A percentile compares a stretch with the other conserved stretches of the same genome.
These are phyloP conservation scores for Chlamydomonas reinhardtii DNA, from an alignment of 163 green algal genomes.

Conservation along the genomic window DNA sequence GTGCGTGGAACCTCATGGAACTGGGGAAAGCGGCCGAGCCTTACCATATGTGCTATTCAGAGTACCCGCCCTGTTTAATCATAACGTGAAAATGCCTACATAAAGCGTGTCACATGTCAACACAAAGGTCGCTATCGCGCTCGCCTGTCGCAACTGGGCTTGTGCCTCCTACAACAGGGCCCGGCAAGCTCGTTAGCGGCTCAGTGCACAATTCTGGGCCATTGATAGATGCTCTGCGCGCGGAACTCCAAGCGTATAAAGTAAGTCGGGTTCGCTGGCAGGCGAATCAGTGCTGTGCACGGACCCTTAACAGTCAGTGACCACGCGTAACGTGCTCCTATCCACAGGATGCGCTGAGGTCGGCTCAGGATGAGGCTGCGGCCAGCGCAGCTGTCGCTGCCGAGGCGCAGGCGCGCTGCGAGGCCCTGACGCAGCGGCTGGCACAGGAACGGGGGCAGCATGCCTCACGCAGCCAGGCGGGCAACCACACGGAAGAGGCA, in stretches of 20 bases:
- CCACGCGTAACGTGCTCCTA: not conserved
- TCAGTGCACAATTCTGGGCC: not conserved
- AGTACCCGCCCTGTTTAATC: too few relatives aligned
- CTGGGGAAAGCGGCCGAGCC: too few relatives aligned
- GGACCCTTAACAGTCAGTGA: too few relatives aligned
- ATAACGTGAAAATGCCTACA: too few relatives aligned
- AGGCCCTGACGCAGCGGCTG: conserved; percentile 29
- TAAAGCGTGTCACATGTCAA: too few relatives aligned
- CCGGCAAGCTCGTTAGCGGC: too few relatives aligned
- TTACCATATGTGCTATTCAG: too few relatives aligned
- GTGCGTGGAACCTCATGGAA: too few relatives aligned
- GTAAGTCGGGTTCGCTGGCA: not conserved
- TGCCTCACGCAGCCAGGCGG: conserved; percentile 30
- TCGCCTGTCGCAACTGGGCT: too few relatives aligned
- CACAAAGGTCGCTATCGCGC: too few relatives aligned
- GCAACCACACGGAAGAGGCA: not conserved
- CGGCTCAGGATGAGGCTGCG: conserved; percentile 38
- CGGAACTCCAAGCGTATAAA: conserved; percentile 43
- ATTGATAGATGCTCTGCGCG: not conserved
- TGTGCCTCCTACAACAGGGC: too few relatives aligned
- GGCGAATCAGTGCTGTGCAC: not conserved
- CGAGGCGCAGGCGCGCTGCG: conserved; percentile 31
- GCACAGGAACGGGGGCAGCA: conserved; percentile 32
- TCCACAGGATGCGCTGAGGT: conserved; percentile 10
- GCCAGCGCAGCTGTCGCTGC: conserved; percentile 27